Evolutionary conservation across 2,329 filamentous ascomycete species (phyloP), one percentile per base, ranked within the genome.

Genomic region (Myotisia sp.): DNA sequence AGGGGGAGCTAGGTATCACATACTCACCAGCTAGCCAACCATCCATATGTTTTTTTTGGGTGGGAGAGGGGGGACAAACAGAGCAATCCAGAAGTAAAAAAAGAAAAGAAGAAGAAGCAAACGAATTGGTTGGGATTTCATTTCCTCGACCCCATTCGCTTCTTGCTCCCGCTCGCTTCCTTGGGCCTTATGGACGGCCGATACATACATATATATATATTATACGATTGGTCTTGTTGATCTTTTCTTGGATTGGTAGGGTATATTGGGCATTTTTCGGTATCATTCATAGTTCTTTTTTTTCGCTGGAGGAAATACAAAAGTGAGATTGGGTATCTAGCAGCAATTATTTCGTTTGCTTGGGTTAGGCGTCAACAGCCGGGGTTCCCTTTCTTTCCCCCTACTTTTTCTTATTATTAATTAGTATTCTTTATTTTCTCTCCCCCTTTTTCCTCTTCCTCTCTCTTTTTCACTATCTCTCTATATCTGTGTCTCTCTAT

Each of bases 91-190:
- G 10, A 30, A n/a, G 27, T 8, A 24, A 9, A 29, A 34, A 24
- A 29, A 12, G 26, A 36, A 29, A 16, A 9, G 27, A 13, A 7
- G 14, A 29, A 16, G 13, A 29, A 16, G 14, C 7, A 29, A 29
- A 29, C 7, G 27, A 9, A n/a, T n/a, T n/a, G n/a, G n/a, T n/a
- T n/a, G n/a, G 29, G 29, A 32, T 19, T 32, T 28, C 3, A 16
- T 12, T 6, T 28, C 24, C 20, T 23, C 10, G 6, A 12, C 24
- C 29, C 17, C 23, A 6, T 12, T 20, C 16, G 13, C 12, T 6
- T 16, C 12, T 29, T 29, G 8, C 13, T 29, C 26, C 13, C 26
- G 6, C 14, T 29, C 13, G 26, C 6, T 29, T 29, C 6, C 26
- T 10, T 29, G n/a, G n/a, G n/a, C n/a, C n/a, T n/a, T n/a, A n/a